These are phyloP conservation scores for Candolleomyces efflorescens DNA, from an alignment of 768 basidiomycete species.

Conservation along the genomic window DNA sequence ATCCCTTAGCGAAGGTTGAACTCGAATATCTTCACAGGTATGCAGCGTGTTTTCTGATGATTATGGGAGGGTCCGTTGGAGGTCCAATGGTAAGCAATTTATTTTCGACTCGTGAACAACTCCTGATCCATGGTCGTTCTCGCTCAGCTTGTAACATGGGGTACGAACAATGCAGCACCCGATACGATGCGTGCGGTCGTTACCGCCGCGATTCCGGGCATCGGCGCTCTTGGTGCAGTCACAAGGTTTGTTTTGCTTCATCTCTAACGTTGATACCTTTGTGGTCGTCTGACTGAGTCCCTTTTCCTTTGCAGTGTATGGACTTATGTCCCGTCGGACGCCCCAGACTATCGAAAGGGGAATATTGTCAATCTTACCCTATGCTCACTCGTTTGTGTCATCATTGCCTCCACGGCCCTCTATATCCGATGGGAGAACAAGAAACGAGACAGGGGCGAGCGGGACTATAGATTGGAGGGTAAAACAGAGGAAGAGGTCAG, in stretches of 20 bases:
- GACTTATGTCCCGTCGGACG: slow-evolving; percentile 43
- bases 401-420: slow-evolving; percentile 24
- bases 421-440: slow-evolving; percentile 40
- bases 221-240: slow-evolving; percentile 34
- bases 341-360: slow-evolving; percentile 43
- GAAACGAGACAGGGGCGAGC: slow-evolving; percentile 38
- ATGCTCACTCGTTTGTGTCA: slow-evolving; percentile 24
- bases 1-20: neutral
- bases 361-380: slow-evolving; percentile 42
- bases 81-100: slow-evolving; percentile 20
- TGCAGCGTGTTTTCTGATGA: slow-evolving; percentile 34
- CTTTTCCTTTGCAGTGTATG: slow-evolving; percentile 33
- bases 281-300: no score
- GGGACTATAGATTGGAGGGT: slow-evolving; percentile 36
- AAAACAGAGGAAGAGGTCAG: slow-evolving; percentile 33
- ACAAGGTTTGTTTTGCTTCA: slow-evolving; percentile 20
- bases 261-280: no score
- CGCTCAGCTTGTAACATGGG: slow-evolving; percentile 32
- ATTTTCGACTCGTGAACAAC: no score
- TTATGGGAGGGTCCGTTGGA: slow-evolving; percentile 27
- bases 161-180: slow-evolving; percentile 37
- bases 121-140: no score
- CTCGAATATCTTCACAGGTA: slow-evolving; percentile 19
- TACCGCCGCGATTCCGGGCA: slow-evolving; percentile 34
- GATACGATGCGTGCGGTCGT: slow-evolving; percentile 37